Conservation (phyloP, 106 monocot genomes). For the Dendrobium catenatum region DNA sequence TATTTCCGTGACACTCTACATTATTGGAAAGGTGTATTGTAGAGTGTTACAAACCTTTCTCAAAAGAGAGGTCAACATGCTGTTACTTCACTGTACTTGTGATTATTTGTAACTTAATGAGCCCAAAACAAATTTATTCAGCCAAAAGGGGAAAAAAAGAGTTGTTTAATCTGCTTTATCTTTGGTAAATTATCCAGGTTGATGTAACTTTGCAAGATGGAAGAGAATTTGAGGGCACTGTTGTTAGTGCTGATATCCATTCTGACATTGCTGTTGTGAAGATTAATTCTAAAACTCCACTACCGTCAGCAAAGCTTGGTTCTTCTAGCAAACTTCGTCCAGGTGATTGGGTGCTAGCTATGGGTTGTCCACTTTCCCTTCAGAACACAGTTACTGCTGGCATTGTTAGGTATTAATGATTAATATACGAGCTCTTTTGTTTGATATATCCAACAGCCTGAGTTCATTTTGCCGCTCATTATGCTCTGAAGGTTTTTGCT, state of each 20-base stretch:
- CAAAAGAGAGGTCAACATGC: too few relatives aligned
- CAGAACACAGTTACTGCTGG: slow-evolving; percentile 91
- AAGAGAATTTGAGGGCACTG: slow-evolving; percentile 57
- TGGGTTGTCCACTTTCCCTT: slow-evolving; percentile 84
- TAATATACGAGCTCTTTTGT: not conserved
- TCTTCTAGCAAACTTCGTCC: slow-evolving; percentile 60
- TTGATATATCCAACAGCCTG: not conserved
- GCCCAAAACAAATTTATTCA: not conserved
- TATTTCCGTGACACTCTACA: too few relatives aligned
- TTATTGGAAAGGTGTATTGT: too few relatives aligned
- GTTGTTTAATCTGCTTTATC: not conserved
- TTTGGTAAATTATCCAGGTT: slow-evolving; percentile 39
- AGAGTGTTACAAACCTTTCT: too few relatives aligned
- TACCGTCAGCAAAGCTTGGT: slow-evolving; percentile 76
- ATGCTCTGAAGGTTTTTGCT: not conserved
- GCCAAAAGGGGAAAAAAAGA: not conserved
- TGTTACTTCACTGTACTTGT: not conserved
- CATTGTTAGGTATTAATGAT: slow-evolving; percentile 66
- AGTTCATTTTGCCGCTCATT: not conserved
- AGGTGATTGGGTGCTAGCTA: slow-evolving; percentile 86
- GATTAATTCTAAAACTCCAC: slow-evolving; percentile 68
- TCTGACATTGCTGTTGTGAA: slow-evolving; percentile 93
- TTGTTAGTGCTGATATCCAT: slow-evolving; percentile 65
- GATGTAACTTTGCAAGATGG: slow-evolving; percentile 95
- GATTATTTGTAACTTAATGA: not conserved